Base-by-base conservation (phyloP, 352 stramenopile species). In the Phytophthora pluvialis region DNA sequence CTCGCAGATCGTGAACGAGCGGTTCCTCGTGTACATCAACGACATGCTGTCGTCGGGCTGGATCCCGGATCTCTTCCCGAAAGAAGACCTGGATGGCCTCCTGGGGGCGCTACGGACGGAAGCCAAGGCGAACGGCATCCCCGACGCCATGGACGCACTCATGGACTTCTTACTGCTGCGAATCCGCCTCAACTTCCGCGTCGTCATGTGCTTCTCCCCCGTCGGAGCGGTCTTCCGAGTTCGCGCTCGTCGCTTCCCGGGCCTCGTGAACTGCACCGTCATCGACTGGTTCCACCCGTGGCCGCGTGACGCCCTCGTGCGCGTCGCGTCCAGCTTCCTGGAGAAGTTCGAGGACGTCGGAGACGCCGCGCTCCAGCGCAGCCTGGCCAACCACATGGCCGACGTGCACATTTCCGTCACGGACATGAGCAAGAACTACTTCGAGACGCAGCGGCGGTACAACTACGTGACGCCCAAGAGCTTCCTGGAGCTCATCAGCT, bases 1-100 rank as follows among this genome's bases (percentile, higher is more conserved):
- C 76, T 98, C 96, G 35, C 97, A 99, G 76, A 99, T 99, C 70
- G 94, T 99, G 35, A 97, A 99, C 67, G 97, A 99, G 53, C 82
- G 95, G 13, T 99, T 99, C 77, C 88, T 99, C 4, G 97, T 99
- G 38, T 99, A 98, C 73, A 99, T 99, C 66, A 99, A 99, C 78
- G 94, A 98, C 39, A 98, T 99, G 73, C 81, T 99, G 6, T 96
- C 90, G 26, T 84, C 74, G 7, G 97, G 97, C 5, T 99, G 97
- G 96, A 98, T 99, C 56, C 92, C 94, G 4, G 97, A 99, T 72
- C 78, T 99, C 11, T 99, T 99, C 76, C 80, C 93, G 1, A 98
- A 98, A 69, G 97, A 99, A 68, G 97, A 99, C 50, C 81, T 99
- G 10, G 97, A 99, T 56, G 87, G 83, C 5, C 73, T 99, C 21